Evolutionary conservation across 1,284 basidiomycete genomes (phyloP), one percentile per base, ranked within the genome.

Genomic region (Naganishia cerealis): DNA sequence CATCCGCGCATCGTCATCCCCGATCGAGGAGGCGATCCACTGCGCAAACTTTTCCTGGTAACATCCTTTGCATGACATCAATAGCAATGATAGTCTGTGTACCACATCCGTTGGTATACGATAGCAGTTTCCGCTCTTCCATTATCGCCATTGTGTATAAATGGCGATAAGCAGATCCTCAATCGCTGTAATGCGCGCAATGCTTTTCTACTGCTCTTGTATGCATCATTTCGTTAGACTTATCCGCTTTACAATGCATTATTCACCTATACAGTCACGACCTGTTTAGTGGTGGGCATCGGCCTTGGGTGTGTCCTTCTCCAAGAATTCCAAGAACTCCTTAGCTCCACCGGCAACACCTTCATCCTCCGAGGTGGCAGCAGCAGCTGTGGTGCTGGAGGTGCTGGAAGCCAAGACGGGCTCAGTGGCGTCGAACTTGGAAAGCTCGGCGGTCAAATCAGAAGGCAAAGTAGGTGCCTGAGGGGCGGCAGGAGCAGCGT

Each of bases 21-120:
- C 86, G 0, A 87, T 86, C 24, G 86, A 87, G 4, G 84, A 81
- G 26, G 86, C 86, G 52, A 96, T 90, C 73, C 88, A 87, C 43
- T 89, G 86, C 18, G 91, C 87, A 76, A 87, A 91, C 77, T 88
- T 89, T 79, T 95, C 93, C 66, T n/a, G n/a, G n/a, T n/a, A n/a
- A n/a, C n/a, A n/a, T n/a, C n/a, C n/a, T n/a, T n/a, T n/a, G n/a
- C n/a, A 33, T 33, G 3, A 33, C 29, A 33, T 33, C 6, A 6
- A 33, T 33, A 33, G 29, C 29, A 33, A 33, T 33, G 29, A 33
- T 33, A 33, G 29, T 6, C 6, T 33, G 29, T 33, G 29, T 6
- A 33, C 29, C 29, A 33, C 29, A 6, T 33, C 29, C 29, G 29
- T 33, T 33, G 29, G 29, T 33, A 33, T 3, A 33, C 29, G 29